Percentiles rank a stretch among this genome's conserved stretches.
These are phyloP conservation scores for Avicennia marina DNA, from an alignment of 257 asterid species.

Conservation along the genomic window DNA sequence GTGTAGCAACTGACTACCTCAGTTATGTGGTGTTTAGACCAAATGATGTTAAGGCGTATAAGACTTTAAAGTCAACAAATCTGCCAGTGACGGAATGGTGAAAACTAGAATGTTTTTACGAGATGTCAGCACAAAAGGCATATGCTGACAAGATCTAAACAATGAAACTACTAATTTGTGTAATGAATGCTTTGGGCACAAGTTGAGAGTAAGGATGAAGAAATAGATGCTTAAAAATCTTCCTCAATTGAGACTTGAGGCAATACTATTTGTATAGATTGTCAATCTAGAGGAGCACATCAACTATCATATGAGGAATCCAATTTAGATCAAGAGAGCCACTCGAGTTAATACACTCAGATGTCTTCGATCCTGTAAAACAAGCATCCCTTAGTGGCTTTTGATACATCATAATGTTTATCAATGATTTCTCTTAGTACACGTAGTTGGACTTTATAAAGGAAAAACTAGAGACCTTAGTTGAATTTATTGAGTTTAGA, in stretches of 20 bases:
- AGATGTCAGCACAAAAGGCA: no score
- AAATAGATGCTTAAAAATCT: conserved; percentile 22
- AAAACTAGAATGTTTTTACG: no score
- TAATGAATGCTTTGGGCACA: conserved; percentile 8
- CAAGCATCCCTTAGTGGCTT: not conserved
- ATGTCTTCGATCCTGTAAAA: conserved; percentile 10
- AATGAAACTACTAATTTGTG: not conserved
- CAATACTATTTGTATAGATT: not conserved
- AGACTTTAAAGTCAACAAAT: no score
- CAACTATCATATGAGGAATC: not conserved
- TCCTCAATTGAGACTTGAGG: not conserved
- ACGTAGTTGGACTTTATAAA: not conserved
- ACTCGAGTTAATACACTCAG: conserved; percentile 3
- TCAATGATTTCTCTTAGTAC: conserved; percentile 6
- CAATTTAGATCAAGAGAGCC: not conserved
- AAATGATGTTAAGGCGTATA: no score
- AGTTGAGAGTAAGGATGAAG: not conserved
- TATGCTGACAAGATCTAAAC: no score
- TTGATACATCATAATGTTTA: no score
- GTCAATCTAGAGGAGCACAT: no score
- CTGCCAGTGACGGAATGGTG: no score
- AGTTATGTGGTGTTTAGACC: not conserved
- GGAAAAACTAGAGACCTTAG: no score
- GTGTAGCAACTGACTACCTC: conserved; percentile 15
- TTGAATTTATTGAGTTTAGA: no score